These are phyloP conservation scores for Styphnolobium japonicum DNA, from an alignment of 306 rosid genomes.

Conservation along the genomic window DNA sequence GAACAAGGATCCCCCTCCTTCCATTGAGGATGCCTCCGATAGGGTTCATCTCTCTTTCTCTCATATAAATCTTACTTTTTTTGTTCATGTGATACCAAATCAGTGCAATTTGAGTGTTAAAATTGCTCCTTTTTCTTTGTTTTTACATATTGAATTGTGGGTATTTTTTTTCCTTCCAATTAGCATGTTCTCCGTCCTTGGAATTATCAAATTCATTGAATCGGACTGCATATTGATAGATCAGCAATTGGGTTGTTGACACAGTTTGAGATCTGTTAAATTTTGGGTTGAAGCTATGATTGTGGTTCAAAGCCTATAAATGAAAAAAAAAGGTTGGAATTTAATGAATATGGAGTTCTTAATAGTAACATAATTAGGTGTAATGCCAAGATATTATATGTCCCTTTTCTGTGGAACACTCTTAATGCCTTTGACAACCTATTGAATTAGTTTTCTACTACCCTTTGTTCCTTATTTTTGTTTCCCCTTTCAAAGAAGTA, in stretches of 20 bases:
- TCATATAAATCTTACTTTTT: too few species aligned
- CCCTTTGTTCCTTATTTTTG: background rate
- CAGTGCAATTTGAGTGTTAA: background rate
- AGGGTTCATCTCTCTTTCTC: slow-evolving; percentile 43
- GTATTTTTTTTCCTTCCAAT: background rate
- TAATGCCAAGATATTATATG: too few species aligned
- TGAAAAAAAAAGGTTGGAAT: background rate
- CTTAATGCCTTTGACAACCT: background rate
- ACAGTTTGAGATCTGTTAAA: background rate
- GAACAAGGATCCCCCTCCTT: slow-evolving; percentile 90
- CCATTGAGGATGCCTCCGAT: slow-evolving; percentile 77
- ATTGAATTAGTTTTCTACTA: background rate
- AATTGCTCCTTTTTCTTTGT: background rate
- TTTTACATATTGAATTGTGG: background rate
- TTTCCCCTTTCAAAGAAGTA: background rate
- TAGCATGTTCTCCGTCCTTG: background rate
- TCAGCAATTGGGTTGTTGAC: background rate
- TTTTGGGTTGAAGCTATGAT: background rate
- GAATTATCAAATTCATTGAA: background rate
- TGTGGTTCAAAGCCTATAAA: background rate
- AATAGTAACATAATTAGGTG: background rate
- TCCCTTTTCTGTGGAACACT: background rate
- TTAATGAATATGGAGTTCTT: background rate
- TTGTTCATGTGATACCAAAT: background rate
- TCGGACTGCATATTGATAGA: background rate